Evolutionary conservation across 176 grass and related monocot species (phyloP).

Genomic region (Oryza meyeriana): DNA sequence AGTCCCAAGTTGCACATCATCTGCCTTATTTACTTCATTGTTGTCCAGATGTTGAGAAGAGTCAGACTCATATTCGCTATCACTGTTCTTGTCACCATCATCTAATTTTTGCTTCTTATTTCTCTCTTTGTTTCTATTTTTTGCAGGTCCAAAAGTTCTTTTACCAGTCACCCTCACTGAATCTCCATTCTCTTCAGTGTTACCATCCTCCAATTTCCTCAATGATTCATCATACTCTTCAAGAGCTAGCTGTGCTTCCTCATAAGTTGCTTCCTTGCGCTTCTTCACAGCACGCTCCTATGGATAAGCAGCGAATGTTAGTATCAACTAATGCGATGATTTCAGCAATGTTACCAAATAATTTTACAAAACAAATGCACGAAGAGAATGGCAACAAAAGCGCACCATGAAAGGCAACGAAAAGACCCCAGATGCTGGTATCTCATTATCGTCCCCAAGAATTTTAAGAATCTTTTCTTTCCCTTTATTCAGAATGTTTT

Average conservation of each 20-base stretch:
- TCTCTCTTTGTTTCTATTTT: slow-evolving; percentile 34
- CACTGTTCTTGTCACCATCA: slow-evolving; percentile 45
- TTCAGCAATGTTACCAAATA: background rate
- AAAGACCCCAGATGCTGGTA: slow-evolving; percentile 68
- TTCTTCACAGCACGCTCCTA: slow-evolving; percentile 90
- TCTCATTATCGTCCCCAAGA: slow-evolving; percentile 58
- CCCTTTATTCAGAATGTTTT: slow-evolving; percentile 64
- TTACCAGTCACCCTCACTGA: slow-evolving; percentile 57
- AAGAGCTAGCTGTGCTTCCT: slow-evolving; percentile 65
- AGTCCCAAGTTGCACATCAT: slow-evolving; percentile 47
- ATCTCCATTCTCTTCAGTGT: slow-evolving; percentile 50
- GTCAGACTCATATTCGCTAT: slow-evolving; percentile 63
- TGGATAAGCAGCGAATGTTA: slow-evolving; percentile 11
- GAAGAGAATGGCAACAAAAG: background rate
- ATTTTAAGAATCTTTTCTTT: slow-evolving; percentile 71
- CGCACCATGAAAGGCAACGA: slow-evolving; percentile 92
- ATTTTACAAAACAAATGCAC: slow-evolving; percentile 12
- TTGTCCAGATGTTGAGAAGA: slow-evolving; percentile 24
- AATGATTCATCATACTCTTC: slow-evolving; percentile 85
- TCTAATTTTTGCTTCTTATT: slow-evolving; percentile 55
- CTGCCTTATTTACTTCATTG: slow-evolving; percentile 43
- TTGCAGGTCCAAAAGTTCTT: slow-evolving; percentile 67
- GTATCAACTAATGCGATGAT: background rate
- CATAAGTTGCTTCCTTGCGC: slow-evolving; percentile 61
- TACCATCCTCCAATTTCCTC: slow-evolving; percentile 60